Conservation (phyloP, 208 protist species). For the Wallacemonas sp. region DNA sequence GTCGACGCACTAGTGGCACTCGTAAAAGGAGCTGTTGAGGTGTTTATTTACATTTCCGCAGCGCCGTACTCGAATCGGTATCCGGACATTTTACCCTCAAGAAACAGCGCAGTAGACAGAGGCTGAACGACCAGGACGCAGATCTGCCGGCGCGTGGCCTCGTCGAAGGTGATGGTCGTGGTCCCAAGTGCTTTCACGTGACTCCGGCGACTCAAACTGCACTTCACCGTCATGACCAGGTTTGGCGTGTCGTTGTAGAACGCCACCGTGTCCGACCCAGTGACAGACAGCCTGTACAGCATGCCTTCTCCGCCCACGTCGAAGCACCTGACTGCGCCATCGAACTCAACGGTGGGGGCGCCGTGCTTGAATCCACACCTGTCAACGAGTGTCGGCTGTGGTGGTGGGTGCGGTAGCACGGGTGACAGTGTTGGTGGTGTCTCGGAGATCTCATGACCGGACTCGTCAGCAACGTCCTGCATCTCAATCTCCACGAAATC, state of each 20-base stretch:
- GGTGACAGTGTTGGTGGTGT: neutral
- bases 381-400: neutral
- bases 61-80: slow-evolving; percentile 30
- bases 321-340: slow-evolving; percentile 25
- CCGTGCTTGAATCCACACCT: slow-evolving; percentile 28
- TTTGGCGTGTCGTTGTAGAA: slow-evolving; percentile 7
- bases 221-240: slow-evolving; percentile 14
- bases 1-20: too few species aligned
- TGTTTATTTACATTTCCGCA: neutral
- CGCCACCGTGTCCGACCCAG: neutral
- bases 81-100: slow-evolving; percentile 22
- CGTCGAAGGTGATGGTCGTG: slow-evolving; percentile 15
- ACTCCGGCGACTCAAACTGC: slow-evolving; percentile 13
- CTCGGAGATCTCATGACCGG: neutral
- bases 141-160: slow-evolving; percentile 15
- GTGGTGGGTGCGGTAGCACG: neutral
- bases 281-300: neutral
- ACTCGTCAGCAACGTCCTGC: neutral
- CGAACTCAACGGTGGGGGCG: slow-evolving; percentile 17
- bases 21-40: too few species aligned
- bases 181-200: slow-evolving; percentile 12
- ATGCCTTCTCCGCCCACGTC: slow-evolving; percentile 6
- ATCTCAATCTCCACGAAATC: slow-evolving; percentile 16
- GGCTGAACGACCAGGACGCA: slow-evolving; percentile 26
- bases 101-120: slow-evolving; percentile 26